Evolutionary conservation across 2,329 filamentous ascomycete species (phyloP).

Genomic region (Colletotrichum theobromicola): DNA sequence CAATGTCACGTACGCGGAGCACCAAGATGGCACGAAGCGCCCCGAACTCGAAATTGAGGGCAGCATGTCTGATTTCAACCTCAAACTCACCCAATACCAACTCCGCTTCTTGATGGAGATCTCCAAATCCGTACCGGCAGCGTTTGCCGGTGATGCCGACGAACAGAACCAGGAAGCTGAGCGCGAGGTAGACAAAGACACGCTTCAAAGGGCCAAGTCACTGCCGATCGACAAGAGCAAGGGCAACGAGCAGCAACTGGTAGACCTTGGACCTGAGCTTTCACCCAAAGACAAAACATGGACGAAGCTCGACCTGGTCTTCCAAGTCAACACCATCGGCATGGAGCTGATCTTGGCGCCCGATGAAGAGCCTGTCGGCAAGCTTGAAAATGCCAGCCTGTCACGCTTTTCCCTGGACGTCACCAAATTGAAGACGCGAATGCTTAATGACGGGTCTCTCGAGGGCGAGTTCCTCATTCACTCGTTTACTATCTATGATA

Average conservation of each 20-base stretch:
- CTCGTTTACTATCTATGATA: constrained; percentile 94
- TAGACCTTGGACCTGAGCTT: constrained; percentile 73
- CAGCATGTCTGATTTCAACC: constrained; percentile 90
- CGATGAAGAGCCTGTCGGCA: constrained; percentile 77
- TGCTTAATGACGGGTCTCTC: constrained; percentile 89
- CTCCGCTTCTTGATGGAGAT: constrained; percentile 89
- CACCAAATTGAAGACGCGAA: constrained; percentile 87
- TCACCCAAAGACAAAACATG: constrained; percentile 73
- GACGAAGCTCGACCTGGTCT: constrained; percentile 93
- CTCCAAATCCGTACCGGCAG: constrained; percentile 84
- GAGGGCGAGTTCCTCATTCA: constrained; percentile 94
- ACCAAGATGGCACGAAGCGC: constrained; percentile 75
- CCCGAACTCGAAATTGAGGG: constrained; percentile 93
- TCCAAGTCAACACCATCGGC: constrained; percentile 86
- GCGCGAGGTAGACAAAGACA: constrained; percentile 70
- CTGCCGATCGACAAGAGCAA: constrained; percentile 39
- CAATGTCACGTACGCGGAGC: constrained; percentile 89
- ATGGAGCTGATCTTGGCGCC: constrained; percentile 84
- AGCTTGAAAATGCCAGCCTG: constrained; percentile 79
- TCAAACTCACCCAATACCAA: constrained; percentile 89
- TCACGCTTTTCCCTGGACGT: constrained; percentile 95
- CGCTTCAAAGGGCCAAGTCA: constrained; percentile 49
- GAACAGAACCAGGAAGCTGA: constrained; percentile 76
- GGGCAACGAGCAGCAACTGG: constrained; percentile 43
- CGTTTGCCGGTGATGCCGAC: constrained; percentile 78